Evolutionary conservation across 179 eudicot genomes (phyloP).

Genomic region (Vitellaria paradoxa): DNA sequence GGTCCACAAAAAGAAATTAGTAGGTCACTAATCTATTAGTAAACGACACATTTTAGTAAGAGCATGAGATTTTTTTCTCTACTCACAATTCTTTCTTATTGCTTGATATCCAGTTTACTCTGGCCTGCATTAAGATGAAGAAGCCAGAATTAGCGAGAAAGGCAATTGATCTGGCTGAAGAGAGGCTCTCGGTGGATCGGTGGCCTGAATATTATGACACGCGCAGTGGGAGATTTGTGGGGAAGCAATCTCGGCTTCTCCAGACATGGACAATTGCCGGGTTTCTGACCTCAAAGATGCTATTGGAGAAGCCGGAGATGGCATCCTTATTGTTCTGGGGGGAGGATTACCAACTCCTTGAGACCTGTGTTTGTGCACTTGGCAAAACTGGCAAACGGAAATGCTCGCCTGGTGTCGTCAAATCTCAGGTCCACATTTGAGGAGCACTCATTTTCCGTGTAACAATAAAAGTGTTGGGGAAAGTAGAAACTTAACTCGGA

Average conservation of each 20-base stretch:
- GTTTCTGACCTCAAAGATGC: slow-evolving; percentile 65
- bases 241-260: slow-evolving; percentile 80
- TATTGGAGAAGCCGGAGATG: slow-evolving; percentile 61
- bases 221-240: slow-evolving; percentile 62
- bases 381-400: slow-evolving; percentile 49
- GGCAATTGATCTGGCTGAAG: slow-evolving; percentile 65
- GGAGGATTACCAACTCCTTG: slow-evolving; percentile 77
- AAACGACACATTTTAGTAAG: no score
- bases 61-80: not conserved
- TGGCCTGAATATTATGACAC: slow-evolving; percentile 96
- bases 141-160: slow-evolving; percentile 69
- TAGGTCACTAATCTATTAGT: no score
- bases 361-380: slow-evolving; percentile 77
- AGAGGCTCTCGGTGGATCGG: slow-evolving; percentile 49
- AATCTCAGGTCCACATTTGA: slow-evolving; percentile 31
- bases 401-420: slow-evolving; percentile 66
- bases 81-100: not conserved
- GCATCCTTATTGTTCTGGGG: slow-evolving; percentile 79
- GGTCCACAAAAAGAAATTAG: no score
- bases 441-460: not conserved
- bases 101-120: slow-evolving; percentile 54
- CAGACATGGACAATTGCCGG: slow-evolving; percentile 95
- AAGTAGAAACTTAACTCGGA: not conserved
- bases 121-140: slow-evolving; percentile 91
- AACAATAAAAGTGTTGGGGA: not conserved